Percentiles rank a stretch among this genome's conserved stretches.
Evolutionary conservation across 306 rosid species (phyloP).

Genomic region (Quercus rubra): DNA sequence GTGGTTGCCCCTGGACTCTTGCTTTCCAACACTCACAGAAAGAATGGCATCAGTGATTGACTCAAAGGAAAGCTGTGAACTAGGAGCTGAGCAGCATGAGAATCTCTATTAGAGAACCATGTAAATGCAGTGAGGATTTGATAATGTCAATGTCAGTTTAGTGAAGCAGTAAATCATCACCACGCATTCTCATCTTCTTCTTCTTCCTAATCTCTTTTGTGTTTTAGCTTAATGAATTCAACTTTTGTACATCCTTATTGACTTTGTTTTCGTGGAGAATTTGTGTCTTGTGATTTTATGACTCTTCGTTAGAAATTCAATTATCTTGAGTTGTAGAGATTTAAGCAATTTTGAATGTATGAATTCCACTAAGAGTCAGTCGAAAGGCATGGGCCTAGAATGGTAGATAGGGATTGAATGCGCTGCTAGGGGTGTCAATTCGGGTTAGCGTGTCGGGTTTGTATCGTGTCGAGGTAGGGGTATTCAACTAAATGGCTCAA

Average conservation of each 20-base stretch:
- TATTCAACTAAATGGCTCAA: too few relatives aligned
- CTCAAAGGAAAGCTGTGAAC: background rate
- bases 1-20: background rate
- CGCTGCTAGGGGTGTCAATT: too few relatives aligned
- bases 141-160: background rate
- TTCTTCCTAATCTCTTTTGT: background rate
- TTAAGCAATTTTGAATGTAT: background rate
- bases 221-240: background rate
- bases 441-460: too few relatives aligned
- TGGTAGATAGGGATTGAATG: too few relatives aligned
- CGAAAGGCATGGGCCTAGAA: too few relatives aligned
- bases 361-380: too few relatives aligned
- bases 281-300: background rate
- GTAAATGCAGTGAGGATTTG: background rate
- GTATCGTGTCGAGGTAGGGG: too few relatives aligned
- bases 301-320: background rate
- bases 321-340: background rate
- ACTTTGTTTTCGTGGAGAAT: background rate
- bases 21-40: background rate
- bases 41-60: background rate
- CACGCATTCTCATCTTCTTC: background rate
- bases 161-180: background rate
- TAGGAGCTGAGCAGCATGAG: background rate
- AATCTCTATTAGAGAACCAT: background rate
- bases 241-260: background rate